Evolutionary conservation across 1,284 basidiomycete species (phyloP).

Genomic region (Veloboletus limbatus): DNA sequence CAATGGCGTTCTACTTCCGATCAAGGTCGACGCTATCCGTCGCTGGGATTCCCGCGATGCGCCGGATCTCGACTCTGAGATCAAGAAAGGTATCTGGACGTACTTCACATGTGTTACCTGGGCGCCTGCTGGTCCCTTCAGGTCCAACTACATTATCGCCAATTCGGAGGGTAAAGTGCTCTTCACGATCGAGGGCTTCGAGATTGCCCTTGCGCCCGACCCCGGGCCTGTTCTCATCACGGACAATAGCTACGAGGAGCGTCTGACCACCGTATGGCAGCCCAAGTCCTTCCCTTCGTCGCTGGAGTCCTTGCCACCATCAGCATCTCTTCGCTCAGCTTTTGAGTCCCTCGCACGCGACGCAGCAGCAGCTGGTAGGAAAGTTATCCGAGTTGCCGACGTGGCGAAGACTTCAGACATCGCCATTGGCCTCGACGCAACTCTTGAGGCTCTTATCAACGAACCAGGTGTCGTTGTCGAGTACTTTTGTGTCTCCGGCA

Average conservation of each 20-base stretch:
- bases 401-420: constrained; percentile 19
- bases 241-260: constrained; percentile 24
- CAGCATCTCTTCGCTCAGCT: constrained; percentile 14
- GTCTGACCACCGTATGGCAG: constrained; percentile 30
- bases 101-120: constrained; percentile 25
- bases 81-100: constrained; percentile 31
- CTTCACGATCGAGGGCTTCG: constrained; percentile 32
- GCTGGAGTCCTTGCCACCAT: constrained; percentile 3
- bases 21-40: constrained; percentile 28
- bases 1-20: constrained; percentile 31
- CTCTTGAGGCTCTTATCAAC: constrained; percentile 15
- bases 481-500: constrained; percentile 24
- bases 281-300: constrained; percentile 23
- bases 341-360: constrained; percentile 19
- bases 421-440: constrained; percentile 13
- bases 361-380: constrained; percentile 18
- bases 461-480: constrained; percentile 22
- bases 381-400: constrained; percentile 25
- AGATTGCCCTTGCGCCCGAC: constrained; percentile 29
- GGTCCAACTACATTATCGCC: constrained; percentile 27
- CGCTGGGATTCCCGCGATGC: constrained; percentile 30
- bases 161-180: constrained; percentile 29
- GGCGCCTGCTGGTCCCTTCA: constrained; percentile 29
- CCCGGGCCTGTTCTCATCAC: constrained; percentile 25
- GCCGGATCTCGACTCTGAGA: constrained; percentile 22